Evolutionary conservation across 495 filamentous ascomycete species (phyloP), one percentile per base, ranked within the genome.

Genomic region (Pyrenopolyporus hunteri): DNA sequence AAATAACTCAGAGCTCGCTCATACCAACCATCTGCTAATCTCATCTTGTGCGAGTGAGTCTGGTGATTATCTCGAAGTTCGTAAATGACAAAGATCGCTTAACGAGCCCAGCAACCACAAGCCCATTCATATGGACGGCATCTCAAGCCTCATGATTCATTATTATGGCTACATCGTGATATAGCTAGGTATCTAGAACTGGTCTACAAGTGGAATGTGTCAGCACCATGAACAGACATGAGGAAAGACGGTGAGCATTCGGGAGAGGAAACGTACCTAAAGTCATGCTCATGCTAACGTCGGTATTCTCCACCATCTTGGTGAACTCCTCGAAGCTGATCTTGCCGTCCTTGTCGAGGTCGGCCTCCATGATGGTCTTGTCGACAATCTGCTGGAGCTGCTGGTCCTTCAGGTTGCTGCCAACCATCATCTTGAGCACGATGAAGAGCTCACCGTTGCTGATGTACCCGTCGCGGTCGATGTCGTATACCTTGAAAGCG

Each of bases 341-440:
- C 82, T 96, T 96, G 63, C 94, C 94, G 76, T 99, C 94, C 35
- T 85, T 83, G 75, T 99, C 95, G 68, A 89, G 83, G 74, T 99
- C 94, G 37, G 94, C 95, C 79, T 99, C 94, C 94, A 98, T 98
- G 71, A 99, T 99, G 47, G 94, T 99, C 85, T 99, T 99, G 78
- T 99, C 94, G 58, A 99, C 94, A 63, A 92, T 92, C 81, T 93
- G 94, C 77, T 99, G 94, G 76, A 99, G 78, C 77, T 99, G 94
- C 77, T 96, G 88, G 72, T 99, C 95, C 84, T 99, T 99, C 70
- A 99, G 78, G 77, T 99, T 99, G 78, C 92, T 97, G 39, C 94
- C 94, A 59, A 99, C 94, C 94, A 99, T 99, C 94, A 99, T 99
- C 87, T 99, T 99, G 63, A 99, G 81, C 69, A 99, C 94, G 70